Percentiles rank a stretch among this genome's conserved stretches.
These are phyloP conservation scores for Cytospora chrysosperma DNA, from an alignment of 2,329 filamentous ascomycete species.

Conservation along the genomic window DNA sequence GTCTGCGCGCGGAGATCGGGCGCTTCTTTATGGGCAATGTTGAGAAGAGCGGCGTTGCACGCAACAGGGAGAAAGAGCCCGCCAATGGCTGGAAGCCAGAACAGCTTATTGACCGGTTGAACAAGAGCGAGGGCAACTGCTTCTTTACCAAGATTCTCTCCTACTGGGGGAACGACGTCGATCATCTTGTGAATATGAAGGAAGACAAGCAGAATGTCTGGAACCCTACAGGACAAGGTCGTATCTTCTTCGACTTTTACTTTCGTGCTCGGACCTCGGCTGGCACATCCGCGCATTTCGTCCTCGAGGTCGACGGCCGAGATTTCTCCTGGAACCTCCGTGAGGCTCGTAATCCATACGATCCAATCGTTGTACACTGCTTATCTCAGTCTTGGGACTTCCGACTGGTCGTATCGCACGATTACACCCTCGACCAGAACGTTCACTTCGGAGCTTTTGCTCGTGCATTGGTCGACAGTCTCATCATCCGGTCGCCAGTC, in stretches of 20 bases:
- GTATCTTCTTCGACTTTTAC: slow-evolving; percentile 25
- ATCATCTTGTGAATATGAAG: slow-evolving; percentile 25
- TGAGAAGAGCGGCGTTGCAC: slow-evolving; percentile 27
- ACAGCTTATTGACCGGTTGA: slow-evolving; percentile 24
- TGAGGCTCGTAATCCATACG: slow-evolving; percentile 18
- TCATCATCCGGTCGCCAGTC: slow-evolving; percentile 25
- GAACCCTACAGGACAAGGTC: slow-evolving; percentile 5
- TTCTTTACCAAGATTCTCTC: slow-evolving; percentile 33
- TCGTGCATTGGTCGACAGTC: slow-evolving; percentile 27
- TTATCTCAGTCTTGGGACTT: slow-evolving; percentile 35
- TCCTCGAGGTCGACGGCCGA: slow-evolving; percentile 29
- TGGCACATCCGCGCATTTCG: slow-evolving; percentile 15
- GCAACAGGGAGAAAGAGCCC: slow-evolving; percentile 25
- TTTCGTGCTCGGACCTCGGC: slow-evolving; percentile 22
- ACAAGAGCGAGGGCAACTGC: slow-evolving; percentile 23
- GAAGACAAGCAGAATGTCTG: slow-evolving; percentile 22
- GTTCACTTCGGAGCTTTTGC: slow-evolving; percentile 29
- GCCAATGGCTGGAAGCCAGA: slow-evolving; percentile 29
- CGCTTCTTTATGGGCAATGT: slow-evolving; percentile 30
- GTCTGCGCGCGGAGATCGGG: slow-evolving; percentile 32
- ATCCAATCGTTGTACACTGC: slow-evolving; percentile 32
- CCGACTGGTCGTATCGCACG: slow-evolving; percentile 28
- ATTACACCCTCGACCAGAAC: slow-evolving; percentile 25
- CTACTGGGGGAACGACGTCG: slow-evolving; percentile 29
- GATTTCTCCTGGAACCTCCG: slow-evolving; percentile 29